Base-by-base conservation (phyloP, 257 asterid species). In the Solanum megistacrolobum region DNA sequence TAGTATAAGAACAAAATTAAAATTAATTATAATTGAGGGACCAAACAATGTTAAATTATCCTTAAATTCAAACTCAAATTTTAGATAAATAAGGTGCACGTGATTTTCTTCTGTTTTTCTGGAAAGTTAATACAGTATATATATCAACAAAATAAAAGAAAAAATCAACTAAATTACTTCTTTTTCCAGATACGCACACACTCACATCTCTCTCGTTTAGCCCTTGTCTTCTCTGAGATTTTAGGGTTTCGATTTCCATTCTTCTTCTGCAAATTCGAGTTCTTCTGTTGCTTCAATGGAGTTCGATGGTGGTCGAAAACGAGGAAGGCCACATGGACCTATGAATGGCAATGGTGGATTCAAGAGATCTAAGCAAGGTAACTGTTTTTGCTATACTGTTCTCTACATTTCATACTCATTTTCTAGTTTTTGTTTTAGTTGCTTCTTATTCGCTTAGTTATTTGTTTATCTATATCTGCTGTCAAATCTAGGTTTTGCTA, bases 301-400 rank as follows among this genome's bases (percentile, higher is more conserved):
- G 86, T 92, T 91, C 79, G 93, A 93, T 89, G 90, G 93, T 66
- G 93, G 88, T 89, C 91, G 90, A 52, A 95, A 94, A 87, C 92
- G 97, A 88, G 92, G 91, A n/a, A 90, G 93, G 85, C 86, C 87
- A 12, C 95, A 94, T 10, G 94, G 89, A 66, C 89, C 94, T 35
- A 29, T 88, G 85, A 94, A 95, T 86, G 96, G 94, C 84, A 92
- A 92, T 90, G 96, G 95, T 52, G 88, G 90, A n/a, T 85, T 89
- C 79, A 95, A 95, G 95, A 94, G 91, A 89, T 89, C 92, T 32
- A 93, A 91, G 88, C 92, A 85, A 95, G 98, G 98, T 79, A 25
- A 18, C 27, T 36, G 34, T 55, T 41, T 85, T 52, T 21, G 32
- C 87, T 41, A 58, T 5, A 25, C 73, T 75, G 55, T 35, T 71